A percentile compares a stretch with the other conserved stretches of the same genome.
These are phyloP conservation scores for Penicillium sp. DNA, from an alignment of 2,329 filamentous ascomycete species.

Conservation along the genomic window DNA sequence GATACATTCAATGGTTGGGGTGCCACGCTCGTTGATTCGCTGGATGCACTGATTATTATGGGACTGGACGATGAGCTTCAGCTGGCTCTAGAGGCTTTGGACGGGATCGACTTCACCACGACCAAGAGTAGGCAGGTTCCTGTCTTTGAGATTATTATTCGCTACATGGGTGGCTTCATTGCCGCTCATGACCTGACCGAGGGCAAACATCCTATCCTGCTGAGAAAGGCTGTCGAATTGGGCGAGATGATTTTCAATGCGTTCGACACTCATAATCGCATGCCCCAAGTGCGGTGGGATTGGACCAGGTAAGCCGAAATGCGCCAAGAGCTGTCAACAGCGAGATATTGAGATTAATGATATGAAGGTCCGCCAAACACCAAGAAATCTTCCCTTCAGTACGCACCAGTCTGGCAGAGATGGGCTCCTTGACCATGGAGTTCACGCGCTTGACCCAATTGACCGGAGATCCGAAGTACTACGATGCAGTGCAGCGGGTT, in stretches of 20 bases:
- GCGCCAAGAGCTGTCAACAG: not conserved
- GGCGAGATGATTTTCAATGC: constrained; percentile 75
- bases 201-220: constrained; percentile 63
- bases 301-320: constrained; percentile 60
- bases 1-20: constrained; percentile 92
- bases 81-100: constrained; percentile 66
- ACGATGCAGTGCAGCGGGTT: constrained; percentile 82
- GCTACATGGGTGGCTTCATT: constrained; percentile 82
- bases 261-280: constrained; percentile 89
- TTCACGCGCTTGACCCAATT: constrained; percentile 86
- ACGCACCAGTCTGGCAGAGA: constrained; percentile 65
- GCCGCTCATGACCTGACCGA: constrained; percentile 81
- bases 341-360: constrained; percentile 39
- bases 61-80: constrained; percentile 73
- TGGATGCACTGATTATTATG: constrained; percentile 85
- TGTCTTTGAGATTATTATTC: constrained; percentile 86
- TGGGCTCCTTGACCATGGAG: constrained; percentile 80
- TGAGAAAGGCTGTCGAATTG: constrained; percentile 76
- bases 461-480: constrained; percentile 76
- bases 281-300: constrained; percentile 77
- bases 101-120: constrained; percentile 77
- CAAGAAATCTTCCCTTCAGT: constrained; percentile 47
- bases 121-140: constrained; percentile 66
- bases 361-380: constrained; percentile 30
- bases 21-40: constrained; percentile 75